A percentile compares a stretch with the other conserved stretches of the same genome.
phyloP scores from a whole-genome alignment of 805 yeast genomes.

The Barnettozyma vustinii region DNA sequence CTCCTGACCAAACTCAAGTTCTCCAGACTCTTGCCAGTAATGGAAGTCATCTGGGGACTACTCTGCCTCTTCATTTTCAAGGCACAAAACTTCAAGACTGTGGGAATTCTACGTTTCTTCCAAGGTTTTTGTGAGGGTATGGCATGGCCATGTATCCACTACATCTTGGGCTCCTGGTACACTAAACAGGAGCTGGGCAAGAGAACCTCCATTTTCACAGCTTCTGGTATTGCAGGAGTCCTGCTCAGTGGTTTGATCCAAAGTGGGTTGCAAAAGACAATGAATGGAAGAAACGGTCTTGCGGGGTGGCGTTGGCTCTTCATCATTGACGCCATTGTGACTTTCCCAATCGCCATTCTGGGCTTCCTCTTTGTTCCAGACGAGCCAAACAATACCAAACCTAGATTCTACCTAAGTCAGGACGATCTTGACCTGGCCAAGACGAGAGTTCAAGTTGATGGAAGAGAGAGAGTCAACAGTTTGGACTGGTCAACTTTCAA shows the following conservation, averaged over 20 bases:
- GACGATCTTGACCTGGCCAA: slow-evolving; percentile 15
- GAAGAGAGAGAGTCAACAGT: slow-evolving; percentile 14
- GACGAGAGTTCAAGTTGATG: slow-evolving; percentile 13
- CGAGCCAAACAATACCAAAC: slow-evolving; percentile 21
- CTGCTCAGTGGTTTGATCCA: slow-evolving; percentile 34
- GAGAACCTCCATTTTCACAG: slow-evolving; percentile 30
- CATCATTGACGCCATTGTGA: slow-evolving; percentile 11
- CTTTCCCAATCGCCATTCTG: slow-evolving; percentile 8
- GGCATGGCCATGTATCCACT: slow-evolving; percentile 51
- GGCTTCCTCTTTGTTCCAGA: slow-evolving; percentile 33
- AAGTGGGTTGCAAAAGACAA: slow-evolving; percentile 7
- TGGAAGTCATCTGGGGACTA: no score
- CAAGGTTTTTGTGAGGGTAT: slow-evolving; percentile 49
- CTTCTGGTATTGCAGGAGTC: slow-evolving; percentile 8
- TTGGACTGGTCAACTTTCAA: slow-evolving; percentile 13
- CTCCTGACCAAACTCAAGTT: no score
- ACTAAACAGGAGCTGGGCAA: no score
- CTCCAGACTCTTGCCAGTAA: no score
- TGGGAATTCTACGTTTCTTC: slow-evolving; percentile 5
- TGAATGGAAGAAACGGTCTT: slow-evolving; percentile 2
- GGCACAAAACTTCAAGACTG: no score
- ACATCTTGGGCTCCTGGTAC: slow-evolving; percentile 14
- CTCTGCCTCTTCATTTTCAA: no score
- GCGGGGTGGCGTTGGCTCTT: slow-evolving; percentile 13
- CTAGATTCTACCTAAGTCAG: slow-evolving; percentile 1